phyloP scores from a whole-genome alignment of 441 rosid species.

The Croton setiger region DNA sequence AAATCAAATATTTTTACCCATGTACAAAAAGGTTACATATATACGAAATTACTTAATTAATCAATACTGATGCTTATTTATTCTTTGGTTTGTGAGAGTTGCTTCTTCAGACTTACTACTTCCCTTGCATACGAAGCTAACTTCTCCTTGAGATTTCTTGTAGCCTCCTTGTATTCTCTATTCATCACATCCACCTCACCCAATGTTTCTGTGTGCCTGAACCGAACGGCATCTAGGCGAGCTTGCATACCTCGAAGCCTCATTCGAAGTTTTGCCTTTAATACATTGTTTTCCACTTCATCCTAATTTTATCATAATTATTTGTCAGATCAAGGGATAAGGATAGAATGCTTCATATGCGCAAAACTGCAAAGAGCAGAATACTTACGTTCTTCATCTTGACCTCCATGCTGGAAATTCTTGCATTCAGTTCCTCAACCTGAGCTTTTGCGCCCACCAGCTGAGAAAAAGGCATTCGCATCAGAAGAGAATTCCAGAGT shows the following conservation, averaged over 20 bases:
- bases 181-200: slow-evolving; percentile 55
- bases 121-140: slow-evolving; percentile 53
- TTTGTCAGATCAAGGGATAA: not conserved
- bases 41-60: not conserved
- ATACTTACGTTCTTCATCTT: slow-evolving; percentile 43
- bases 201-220: slow-evolving; percentile 44
- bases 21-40: too few relatives aligned
- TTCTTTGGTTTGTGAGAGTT: slow-evolving; percentile 36
- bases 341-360: too few relatives aligned
- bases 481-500: not conserved
- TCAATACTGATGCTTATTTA: not conserved
- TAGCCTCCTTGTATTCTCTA: slow-evolving; percentile 57
- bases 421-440: slow-evolving; percentile 37
- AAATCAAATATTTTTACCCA: too few relatives aligned
- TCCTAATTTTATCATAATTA: slow-evolving; percentile 37
- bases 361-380: not conserved
- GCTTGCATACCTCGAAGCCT: slow-evolving; percentile 75
- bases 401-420: slow-evolving; percentile 40
- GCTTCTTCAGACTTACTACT: slow-evolving; percentile 65
- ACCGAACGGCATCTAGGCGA: slow-evolving; percentile 54
- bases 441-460: slow-evolving; percentile 36
- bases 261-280: slow-evolving; percentile 73
- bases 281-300: slow-evolving; percentile 38
- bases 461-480: slow-evolving; percentile 24
- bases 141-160: slow-evolving; percentile 50